Evolutionary conservation across 73 alveolate species (phyloP).

Genomic region (Symbiodinium pilosum): DNA sequence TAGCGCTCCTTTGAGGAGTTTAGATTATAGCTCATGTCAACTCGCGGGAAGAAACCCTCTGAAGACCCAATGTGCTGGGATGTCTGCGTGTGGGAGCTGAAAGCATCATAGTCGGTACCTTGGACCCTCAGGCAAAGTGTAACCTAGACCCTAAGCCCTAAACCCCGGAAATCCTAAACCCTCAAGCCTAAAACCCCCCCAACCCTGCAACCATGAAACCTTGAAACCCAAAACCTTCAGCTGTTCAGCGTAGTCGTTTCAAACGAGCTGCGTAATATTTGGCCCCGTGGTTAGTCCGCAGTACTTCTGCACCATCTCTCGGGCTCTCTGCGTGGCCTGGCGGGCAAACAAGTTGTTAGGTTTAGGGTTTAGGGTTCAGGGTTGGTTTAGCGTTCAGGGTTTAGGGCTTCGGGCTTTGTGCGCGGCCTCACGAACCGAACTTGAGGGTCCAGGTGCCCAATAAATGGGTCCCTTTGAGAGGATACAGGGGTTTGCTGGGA

Average conservation of each 20-base stretch:
- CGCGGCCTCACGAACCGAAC: no score
- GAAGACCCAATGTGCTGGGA: no score
- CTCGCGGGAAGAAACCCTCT: no score
- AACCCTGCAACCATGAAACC: no score
- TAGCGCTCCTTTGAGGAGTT: no score
- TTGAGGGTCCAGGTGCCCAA: no score
- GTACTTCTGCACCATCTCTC: slow-evolving; percentile 62
- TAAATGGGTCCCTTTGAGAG: no score
- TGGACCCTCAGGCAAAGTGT: no score
- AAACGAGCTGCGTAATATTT: slow-evolving; percentile 35
- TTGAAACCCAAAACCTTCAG: background rate
- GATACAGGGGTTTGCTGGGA: background rate
- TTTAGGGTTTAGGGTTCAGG: background rate
- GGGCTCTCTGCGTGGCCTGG: slow-evolving; percentile 76
- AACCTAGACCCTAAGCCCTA: background rate
- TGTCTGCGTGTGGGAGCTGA: no score
- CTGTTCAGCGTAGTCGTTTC: background rate
- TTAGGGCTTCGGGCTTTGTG: no score
- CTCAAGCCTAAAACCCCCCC: background rate
- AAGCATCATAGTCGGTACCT: no score
- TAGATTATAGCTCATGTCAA: background rate
- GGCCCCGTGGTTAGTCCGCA: slow-evolving; percentile 67
- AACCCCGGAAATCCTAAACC: background rate
- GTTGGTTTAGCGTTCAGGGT: background rate
- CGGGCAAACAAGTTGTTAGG: no score